Evolutionary conservation across 768 basidiomycete genomes (phyloP).

Genomic region (Panaeolus papilionaceus): DNA sequence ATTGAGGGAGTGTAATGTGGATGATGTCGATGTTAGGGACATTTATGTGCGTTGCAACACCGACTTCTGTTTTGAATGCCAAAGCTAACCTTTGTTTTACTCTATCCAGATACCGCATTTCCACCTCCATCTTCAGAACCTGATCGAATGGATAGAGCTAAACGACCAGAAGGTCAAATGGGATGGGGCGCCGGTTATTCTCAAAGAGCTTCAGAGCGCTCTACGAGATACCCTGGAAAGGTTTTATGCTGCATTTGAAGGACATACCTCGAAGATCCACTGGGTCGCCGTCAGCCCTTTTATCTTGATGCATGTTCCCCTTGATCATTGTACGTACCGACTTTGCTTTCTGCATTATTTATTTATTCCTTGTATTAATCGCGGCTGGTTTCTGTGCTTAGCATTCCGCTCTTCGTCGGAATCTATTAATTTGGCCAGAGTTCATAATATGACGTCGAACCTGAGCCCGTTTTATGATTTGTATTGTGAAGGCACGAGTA

Average conservation of each 20-base stretch:
- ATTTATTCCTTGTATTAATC: background rate
- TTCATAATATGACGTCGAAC: no score
- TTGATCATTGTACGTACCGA: background rate
- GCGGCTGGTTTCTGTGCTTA: no score
- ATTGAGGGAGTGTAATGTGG: no score
- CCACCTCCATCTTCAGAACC: background rate
- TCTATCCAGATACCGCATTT: background rate
- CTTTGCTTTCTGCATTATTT: background rate
- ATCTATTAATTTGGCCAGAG: no score
- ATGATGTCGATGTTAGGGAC: background rate
- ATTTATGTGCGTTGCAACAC: background rate
- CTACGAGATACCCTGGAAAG: background rate
- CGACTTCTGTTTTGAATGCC: background rate
- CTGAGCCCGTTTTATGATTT: no score
- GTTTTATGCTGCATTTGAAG: background rate
- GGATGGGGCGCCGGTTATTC: background rate
- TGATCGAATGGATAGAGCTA: background rate
- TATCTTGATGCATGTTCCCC: background rate
- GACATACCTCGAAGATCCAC: background rate
- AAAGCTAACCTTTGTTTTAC: background rate
- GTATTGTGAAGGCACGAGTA: no score
- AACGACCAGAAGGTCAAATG: background rate
- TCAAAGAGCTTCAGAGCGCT: background rate
- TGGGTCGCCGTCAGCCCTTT: background rate
- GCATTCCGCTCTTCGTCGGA: no score